Base-by-base conservation (phyloP, 1,284 basidiomycete genomes). In the Pseudomicrostroma phylloplanum region DNA sequence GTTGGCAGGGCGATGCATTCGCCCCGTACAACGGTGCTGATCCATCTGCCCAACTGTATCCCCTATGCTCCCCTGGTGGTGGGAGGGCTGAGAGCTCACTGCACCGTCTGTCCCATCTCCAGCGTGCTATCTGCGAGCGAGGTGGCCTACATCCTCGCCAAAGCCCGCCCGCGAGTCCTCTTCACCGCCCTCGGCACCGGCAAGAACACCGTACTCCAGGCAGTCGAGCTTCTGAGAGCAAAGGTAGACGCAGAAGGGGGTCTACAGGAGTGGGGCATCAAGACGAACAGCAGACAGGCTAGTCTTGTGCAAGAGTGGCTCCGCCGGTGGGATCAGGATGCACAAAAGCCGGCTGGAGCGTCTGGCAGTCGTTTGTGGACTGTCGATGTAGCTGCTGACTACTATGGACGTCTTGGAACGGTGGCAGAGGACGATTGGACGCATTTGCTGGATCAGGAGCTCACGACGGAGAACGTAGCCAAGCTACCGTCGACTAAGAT, bases 1-100 rank as follows among this genome's bases (percentile, higher is more conserved):
- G 30, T 36, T 3, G 46, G 19, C 51, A 21, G 26, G 3, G 43
- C 25, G 13, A 68, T 73, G 51, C 71, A 73, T 60, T 63, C 70
- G 15, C 68, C 71, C 1, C 53, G 66, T 4, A 69, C 79, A 12
- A 71, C 77, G 26, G 69, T 81, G 2, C 69, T 81, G 11, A 61
- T 81, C 6, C 79, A 81, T 63, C 68, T 81, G 3, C 78, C 80
- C 61, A 81, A 81, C 56, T 79, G 76, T 55, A 67, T 80, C 12
- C 68, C 71, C 2, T 81, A 76, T 64, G 69, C 73, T 1, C 63
- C 77, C 8, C 63, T 81, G 23, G 70, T 77, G 1, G 75, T 80
- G 51, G 80, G 80, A 17, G 69, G 76, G 23, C 64, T 72, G 19
- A 64, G 68, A 17, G 66, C 66, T 46, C 64, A 65, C 25, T 68